Base-by-base conservation (phyloP, 2,329 filamentous ascomycete genomes). In the Penicillium sp. region DNA sequence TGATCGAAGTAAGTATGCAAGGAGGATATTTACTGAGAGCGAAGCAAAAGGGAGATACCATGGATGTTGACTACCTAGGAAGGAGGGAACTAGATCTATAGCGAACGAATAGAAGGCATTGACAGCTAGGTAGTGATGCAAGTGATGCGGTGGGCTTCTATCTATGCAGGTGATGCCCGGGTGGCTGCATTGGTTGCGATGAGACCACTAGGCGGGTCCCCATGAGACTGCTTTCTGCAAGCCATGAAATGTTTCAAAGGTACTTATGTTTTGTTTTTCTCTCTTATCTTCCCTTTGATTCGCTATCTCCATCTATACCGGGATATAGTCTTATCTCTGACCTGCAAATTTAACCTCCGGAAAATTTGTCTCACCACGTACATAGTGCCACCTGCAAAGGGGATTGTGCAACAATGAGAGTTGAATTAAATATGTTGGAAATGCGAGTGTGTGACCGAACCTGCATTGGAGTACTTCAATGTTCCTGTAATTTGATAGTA, bases 1-100 rank as follows among this genome's bases (percentile, higher is more conserved):
- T 27, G 36, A 59, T 43, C 46, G 49, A 53, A 40, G 49, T 50
- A 53, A 56, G 39, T 38, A 57, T 53, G 33, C 11, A 60, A 59
- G 25, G 25, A 45, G 49, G 2, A 15, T 46, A 33, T 36, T n/a
- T 11, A 10, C n/a, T 6, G n/a, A 31, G 13, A 5, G 3, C 3
- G 45, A 36, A 47, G 5, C 4, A 34, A 34, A 46, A 34, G 8
- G 5, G 15, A 16, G 31, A n/a, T 36, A 8, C 16, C 31, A 47
- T 34, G 19, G 21, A 36, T 13, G 3, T 47, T 47, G 45, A 36
- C 31, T 8, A 47, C 1, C 15, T 6, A n/a, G 8, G 45, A 47
- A 47, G 13, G 3, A 33, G 15, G 19, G 25, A 36, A 47, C 8
- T 47, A 25, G 2, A 11, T 36, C 4, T 25, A 21, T 50, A 29